These are phyloP conservation scores for Argentina anserina DNA, from an alignment of 306 rosid species.

Conservation along the genomic window DNA sequence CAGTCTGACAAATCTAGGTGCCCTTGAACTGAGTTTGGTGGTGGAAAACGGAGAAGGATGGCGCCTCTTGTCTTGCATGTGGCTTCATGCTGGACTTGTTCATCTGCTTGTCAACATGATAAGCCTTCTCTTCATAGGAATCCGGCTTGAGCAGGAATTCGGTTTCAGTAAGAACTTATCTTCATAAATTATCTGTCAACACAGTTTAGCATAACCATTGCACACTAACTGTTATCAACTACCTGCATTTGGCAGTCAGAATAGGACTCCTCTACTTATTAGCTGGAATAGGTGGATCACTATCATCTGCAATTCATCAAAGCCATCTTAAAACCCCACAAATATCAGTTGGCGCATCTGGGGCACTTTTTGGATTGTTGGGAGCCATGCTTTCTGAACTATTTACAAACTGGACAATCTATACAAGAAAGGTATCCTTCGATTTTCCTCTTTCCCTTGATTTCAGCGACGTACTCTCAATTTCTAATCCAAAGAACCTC, in stretches of 20 bases:
- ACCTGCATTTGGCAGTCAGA: slow-evolving; percentile 55
- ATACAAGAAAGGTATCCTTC: slow-evolving; percentile 58
- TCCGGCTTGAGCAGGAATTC: slow-evolving; percentile 80
- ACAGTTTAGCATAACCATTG: neutral
- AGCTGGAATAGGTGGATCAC: slow-evolving; percentile 80
- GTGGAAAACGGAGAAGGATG: slow-evolving; percentile 52
- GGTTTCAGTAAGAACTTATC: slow-evolving; percentile 61
- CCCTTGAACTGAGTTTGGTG: slow-evolving; percentile 44
- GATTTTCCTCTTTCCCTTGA: neutral
- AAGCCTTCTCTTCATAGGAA: slow-evolving; percentile 73
- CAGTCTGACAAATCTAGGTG: slow-evolving; percentile 67
- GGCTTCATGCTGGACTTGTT: slow-evolving; percentile 91
- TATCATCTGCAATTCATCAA: slow-evolving; percentile 36
- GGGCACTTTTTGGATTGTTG: slow-evolving; percentile 84
- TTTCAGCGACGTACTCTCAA: neutral
- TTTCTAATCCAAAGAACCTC: neutral
- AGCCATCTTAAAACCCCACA: neutral
- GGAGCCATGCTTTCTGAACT: slow-evolving; percentile 98
- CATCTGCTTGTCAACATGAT: slow-evolving; percentile 75
- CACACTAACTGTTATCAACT: neutral
- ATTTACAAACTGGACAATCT: slow-evolving; percentile 82
- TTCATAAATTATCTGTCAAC: neutral
- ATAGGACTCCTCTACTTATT: slow-evolving; percentile 60
- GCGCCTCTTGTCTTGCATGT: slow-evolving; percentile 79
- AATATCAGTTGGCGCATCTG: slow-evolving; percentile 84